Conservation (phyloP, 305 asterid species). For the Ajuga reptans region DNA sequence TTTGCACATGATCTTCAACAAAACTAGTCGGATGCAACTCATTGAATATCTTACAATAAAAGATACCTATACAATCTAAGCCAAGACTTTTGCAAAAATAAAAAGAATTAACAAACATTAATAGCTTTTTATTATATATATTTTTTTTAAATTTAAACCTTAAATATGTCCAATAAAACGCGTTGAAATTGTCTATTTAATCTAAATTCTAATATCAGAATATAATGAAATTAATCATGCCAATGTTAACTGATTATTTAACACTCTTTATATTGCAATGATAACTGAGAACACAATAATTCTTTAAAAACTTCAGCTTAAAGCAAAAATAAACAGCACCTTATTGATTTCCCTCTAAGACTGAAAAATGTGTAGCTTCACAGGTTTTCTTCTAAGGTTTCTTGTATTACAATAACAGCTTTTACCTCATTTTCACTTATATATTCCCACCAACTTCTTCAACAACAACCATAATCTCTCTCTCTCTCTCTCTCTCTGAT, state of each 20-base stretch:
- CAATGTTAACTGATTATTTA: not conserved
- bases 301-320: slow-evolving; percentile 47
- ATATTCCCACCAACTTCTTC: slow-evolving; percentile 12
- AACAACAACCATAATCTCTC: not conserved
- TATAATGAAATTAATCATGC: slow-evolving; percentile 18
- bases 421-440: slow-evolving; percentile 25
- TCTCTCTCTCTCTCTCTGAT: not conserved
- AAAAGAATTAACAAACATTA: too few relatives aligned
- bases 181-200: slow-evolving; percentile 6
- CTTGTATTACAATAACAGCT: slow-evolving; percentile 42
- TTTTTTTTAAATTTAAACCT: too few relatives aligned
- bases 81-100: too few relatives aligned
- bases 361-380: slow-evolving; percentile 34
- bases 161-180: not conserved
- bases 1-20: not conserved
- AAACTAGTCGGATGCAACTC: not conserved
- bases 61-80: slow-evolving; percentile 3
- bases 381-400: slow-evolving; percentile 36
- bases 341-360: slow-evolving; percentile 52
- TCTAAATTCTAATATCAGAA: slow-evolving; percentile 1
- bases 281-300: not conserved
- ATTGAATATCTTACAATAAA: not conserved
- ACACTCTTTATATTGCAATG: not conserved
- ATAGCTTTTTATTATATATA: too few relatives aligned
- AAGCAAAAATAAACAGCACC: slow-evolving; percentile 43